A percentile compares a stretch with the other conserved stretches of the same genome.
phyloP scores from a whole-genome alignment of 1,139 yeast genomes.

The Suhomyces bribrorum region DNA sequence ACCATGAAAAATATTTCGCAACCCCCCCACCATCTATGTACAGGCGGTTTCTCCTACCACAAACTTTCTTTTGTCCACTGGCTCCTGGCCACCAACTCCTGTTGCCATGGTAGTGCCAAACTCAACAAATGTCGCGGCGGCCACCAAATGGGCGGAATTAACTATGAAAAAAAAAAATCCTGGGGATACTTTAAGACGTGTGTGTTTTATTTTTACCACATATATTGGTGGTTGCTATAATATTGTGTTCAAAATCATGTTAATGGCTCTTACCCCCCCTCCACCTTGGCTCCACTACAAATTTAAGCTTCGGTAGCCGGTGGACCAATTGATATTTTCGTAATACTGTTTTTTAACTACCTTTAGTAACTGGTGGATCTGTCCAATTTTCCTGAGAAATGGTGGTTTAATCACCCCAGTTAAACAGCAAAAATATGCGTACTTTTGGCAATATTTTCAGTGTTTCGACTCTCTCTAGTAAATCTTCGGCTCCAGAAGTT shows the following conservation, averaged over 20 bases:
- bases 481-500: no score
- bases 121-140: slow-evolving; percentile 6
- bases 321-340: background rate
- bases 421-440: no score
- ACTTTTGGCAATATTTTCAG: background rate
- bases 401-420: no score
- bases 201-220: background rate
- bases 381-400: background rate
- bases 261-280: no score
- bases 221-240: background rate
- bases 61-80: slow-evolving; percentile 2
- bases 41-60: slow-evolving; percentile 3
- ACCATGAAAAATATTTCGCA: slow-evolving; percentile 4
- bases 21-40: slow-evolving; percentile 1
- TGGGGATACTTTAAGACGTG: background rate
- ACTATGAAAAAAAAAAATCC: background rate
- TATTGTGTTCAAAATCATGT: background rate
- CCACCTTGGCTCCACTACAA: background rate
- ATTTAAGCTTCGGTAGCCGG: background rate
- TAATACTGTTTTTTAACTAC: background rate
- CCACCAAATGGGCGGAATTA: background rate
- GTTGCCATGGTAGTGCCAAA: background rate
- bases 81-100: slow-evolving; percentile 1
- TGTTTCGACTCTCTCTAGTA: background rate
- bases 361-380: background rate